phyloP scores from a whole-genome alignment of 495 filamentous ascomycete genomes.

The Talaromyces wortmannii region DNA sequence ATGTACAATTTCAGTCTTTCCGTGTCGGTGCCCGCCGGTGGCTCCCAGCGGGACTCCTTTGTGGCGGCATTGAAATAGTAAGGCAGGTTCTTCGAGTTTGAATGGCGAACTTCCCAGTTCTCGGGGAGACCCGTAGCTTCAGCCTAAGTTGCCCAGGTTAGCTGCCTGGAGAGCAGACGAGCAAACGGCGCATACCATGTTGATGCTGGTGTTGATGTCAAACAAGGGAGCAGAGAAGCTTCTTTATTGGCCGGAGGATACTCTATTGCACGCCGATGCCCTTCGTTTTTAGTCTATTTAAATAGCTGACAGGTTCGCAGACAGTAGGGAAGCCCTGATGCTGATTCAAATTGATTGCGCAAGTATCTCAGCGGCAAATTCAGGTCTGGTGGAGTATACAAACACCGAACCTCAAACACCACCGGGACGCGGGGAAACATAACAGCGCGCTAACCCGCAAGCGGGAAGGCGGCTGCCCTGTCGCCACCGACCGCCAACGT shows the following conservation, averaged over 20 bases:
- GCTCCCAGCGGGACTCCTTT: slow-evolving; percentile 90
- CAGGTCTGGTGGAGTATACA: too few species aligned
- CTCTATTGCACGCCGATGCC: too few species aligned
- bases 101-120: slow-evolving; percentile 91
- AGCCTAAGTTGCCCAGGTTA: slow-evolving; percentile 24
- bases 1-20: slow-evolving; percentile 91
- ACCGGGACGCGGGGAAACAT: too few species aligned
- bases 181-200: slow-evolving; percentile 13
- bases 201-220: slow-evolving; percentile 11
- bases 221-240: not conserved
- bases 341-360: too few species aligned
- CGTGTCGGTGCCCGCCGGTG: slow-evolving; percentile 75
- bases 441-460: too few species aligned
- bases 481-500: not conserved
- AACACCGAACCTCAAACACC: too few species aligned
- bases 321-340: too few species aligned
- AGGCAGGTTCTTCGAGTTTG: slow-evolving; percentile 93
- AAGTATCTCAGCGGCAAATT: too few species aligned
- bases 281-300: too few species aligned
- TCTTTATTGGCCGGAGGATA: too few species aligned
- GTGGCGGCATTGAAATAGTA: slow-evolving; percentile 91
- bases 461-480: too few species aligned
- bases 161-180: not conserved
- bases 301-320: too few species aligned
- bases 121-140: slow-evolving; percentile 72